Conservation (phyloP, 768 basidiomycete species). For the Galerina sulciceps region DNA sequence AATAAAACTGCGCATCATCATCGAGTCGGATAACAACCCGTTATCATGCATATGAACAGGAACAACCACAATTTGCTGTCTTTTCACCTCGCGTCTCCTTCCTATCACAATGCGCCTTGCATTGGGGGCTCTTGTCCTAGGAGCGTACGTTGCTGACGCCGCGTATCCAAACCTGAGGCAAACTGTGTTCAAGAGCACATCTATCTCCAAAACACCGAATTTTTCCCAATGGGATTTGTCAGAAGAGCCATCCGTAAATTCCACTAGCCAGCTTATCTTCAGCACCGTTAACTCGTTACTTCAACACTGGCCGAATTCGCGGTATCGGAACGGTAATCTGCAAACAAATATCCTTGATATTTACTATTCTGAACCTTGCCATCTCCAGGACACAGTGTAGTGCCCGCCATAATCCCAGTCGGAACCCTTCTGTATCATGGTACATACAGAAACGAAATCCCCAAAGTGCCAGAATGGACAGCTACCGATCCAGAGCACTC, state of each 20-base stretch:
- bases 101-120: background rate
- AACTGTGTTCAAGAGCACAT: background rate
- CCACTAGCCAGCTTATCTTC: conserved; percentile 35
- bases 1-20: too few relatives aligned
- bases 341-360: background rate
- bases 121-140: background rate
- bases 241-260: conserved; percentile 14
- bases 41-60: too few relatives aligned
- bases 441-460: conserved; percentile 25
- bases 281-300: conserved; percentile 35
- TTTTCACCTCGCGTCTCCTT: background rate
- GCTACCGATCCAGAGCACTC: conserved; percentile 45
- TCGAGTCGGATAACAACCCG: too few relatives aligned
- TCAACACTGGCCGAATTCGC: conserved; percentile 51
- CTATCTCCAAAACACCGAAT: background rate
- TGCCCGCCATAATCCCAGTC: conserved; percentile 33
- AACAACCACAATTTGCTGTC: too few relatives aligned
- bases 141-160: background rate
- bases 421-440: conserved; percentile 45
- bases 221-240: conserved; percentile 10
- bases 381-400: conserved; percentile 36
- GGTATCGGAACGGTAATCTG: conserved; percentile 45
- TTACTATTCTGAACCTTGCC: background rate
- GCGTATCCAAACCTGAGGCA: background rate
- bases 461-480: conserved; percentile 38